A percentile compares a stretch with the other conserved stretches of the same genome.
Evolutionary conservation across 108 stramenopile genomes (phyloP).

Genomic region (Cyclostephanos tholiformis): DNA sequence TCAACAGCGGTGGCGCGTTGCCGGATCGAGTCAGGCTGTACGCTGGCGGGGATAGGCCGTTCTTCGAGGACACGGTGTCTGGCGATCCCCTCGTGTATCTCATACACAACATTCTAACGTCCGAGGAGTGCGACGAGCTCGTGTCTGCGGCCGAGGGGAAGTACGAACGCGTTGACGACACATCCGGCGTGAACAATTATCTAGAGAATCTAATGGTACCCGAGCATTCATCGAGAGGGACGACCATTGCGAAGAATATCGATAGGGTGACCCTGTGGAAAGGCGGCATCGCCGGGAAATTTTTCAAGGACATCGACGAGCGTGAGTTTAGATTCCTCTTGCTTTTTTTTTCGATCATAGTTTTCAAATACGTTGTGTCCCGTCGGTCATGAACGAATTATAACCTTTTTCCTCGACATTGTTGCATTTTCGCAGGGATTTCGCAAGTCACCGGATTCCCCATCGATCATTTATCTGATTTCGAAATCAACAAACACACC

Average conservation of each 20-base stretch:
- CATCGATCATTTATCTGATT: conserved; percentile 75
- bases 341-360: not conserved
- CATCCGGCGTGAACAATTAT: conserved; percentile 41
- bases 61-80: conserved; percentile 85
- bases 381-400: not conserved
- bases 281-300: conserved; percentile 63
- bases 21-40: conserved; percentile 77
- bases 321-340: conserved; percentile 33
- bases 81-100: conserved; percentile 72
- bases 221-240: conserved; percentile 30
- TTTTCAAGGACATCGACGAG: conserved; percentile 77
- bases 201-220: conserved; percentile 56
- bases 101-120: conserved; percentile 86
- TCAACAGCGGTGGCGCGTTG: conserved; percentile 53
- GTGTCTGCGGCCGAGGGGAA: conserved; percentile 53
- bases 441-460: conserved; percentile 91
- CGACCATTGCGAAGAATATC: conserved; percentile 44
- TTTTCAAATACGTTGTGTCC: not conserved
- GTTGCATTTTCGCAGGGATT: conserved; percentile 34
- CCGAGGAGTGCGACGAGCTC: conserved; percentile 69
- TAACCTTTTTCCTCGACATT: not conserved
- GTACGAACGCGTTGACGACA: conserved; percentile 44
- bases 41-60: conserved; percentile 90
- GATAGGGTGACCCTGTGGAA: conserved; percentile 81
- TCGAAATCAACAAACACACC: conserved; percentile 69